Conservation (phyloP, 83 land plant genomes). For the Diphasiastrum complanatum region DNA sequence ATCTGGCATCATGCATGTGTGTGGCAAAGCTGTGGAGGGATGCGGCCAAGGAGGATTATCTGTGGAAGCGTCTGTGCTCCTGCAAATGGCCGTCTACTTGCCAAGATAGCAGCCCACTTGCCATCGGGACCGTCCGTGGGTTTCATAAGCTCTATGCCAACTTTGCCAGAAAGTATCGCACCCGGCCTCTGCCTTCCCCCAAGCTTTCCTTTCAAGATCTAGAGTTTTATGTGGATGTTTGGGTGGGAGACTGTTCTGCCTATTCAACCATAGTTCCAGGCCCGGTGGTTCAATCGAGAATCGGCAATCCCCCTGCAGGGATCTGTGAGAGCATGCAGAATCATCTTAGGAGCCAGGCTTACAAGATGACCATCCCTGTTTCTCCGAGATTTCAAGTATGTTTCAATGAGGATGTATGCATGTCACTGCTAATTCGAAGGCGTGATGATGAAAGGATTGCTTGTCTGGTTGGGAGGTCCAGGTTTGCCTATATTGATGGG, state of each 20-base stretch:
- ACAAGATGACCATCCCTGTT: conserved; percentile 69
- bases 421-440: conserved; percentile 64
- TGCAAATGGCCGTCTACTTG: conserved; percentile 75
- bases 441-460: conserved; percentile 69
- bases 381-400: conserved; percentile 47
- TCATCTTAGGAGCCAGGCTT: conserved; percentile 52
- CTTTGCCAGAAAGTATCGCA: conserved; percentile 40
- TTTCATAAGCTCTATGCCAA: conserved; percentile 55
- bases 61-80: conserved; percentile 78
- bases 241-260: conserved; percentile 50
- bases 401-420: conserved; percentile 36
- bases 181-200: conserved; percentile 49
- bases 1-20: conserved; percentile 73
- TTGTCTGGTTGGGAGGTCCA: conserved; percentile 51
- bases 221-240: conserved; percentile 77
- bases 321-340: conserved; percentile 49
- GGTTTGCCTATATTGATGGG: conserved; percentile 74
- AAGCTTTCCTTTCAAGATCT: conserved; percentile 62
- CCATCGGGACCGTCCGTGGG: conserved; percentile 31
- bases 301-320: conserved; percentile 50
- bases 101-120: conserved; percentile 37
- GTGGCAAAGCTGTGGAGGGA: conserved; percentile 78
- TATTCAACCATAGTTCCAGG: conserved; percentile 71
- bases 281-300: conserved; percentile 39
- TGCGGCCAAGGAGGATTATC: conserved; percentile 68